Evolutionary conservation across 2,329 filamentous ascomycete species (phyloP).

Genomic region (Aspergillus puulaauensis): DNA sequence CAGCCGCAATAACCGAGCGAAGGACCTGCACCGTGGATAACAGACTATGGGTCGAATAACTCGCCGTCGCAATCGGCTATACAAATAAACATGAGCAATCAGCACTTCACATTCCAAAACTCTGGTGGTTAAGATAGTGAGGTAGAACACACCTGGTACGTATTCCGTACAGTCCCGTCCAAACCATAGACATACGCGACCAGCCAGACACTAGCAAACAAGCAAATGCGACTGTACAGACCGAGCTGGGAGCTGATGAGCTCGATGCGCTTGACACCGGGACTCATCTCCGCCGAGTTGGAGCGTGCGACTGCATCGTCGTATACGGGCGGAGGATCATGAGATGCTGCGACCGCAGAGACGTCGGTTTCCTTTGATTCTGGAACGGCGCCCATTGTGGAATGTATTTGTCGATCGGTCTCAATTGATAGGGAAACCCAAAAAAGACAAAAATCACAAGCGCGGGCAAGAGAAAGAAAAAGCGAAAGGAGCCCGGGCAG

Average conservation of each 20-base stretch:
- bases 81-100: background rate
- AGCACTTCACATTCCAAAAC: too few relatives aligned
- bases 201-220: constrained; percentile 61
- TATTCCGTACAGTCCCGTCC: constrained; percentile 55
- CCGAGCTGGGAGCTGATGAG: constrained; percentile 8
- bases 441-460: background rate
- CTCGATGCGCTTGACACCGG: constrained; percentile 13
- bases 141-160: constrained; percentile 44
- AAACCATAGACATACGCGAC: constrained; percentile 65
- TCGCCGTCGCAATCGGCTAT: constrained; percentile 53
- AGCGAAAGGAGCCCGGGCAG: background rate
- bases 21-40: constrained; percentile 60
- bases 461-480: background rate
- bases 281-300: background rate
- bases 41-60: constrained; percentile 54
- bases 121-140: background rate
- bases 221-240: background rate
- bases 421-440: too few relatives aligned
- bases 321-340: background rate
- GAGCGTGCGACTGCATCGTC: background rate
- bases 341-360: background rate
- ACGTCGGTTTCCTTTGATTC: background rate
- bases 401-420: background rate
- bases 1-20: constrained; percentile 59
- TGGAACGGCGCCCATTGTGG: background rate